Percentiles rank a stretch among this genome's conserved stretches.
These are phyloP conservation scores for Pichia sp. DNA, from an alignment of 1,139 yeast species.

Conservation along the genomic window DNA sequence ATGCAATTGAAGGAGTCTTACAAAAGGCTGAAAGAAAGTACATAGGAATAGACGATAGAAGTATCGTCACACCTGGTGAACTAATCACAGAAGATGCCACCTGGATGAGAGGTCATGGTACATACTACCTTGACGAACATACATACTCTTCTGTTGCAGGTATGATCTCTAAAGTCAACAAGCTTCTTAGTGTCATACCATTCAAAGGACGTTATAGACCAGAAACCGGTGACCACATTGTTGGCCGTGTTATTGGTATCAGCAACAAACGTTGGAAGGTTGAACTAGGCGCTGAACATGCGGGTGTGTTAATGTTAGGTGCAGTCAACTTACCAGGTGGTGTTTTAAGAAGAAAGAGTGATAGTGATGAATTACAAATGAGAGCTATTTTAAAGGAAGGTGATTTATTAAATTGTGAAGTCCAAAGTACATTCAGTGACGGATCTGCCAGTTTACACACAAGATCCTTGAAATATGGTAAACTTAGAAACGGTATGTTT, in stretches of 20 bases:
- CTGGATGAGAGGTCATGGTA: constrained; percentile 99
- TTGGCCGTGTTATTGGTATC: constrained; percentile 93
- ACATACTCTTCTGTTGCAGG: constrained; percentile 96
- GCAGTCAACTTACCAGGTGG: constrained; percentile 98
- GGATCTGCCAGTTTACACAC: constrained; percentile 96
- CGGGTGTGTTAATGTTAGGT: constrained; percentile 90
- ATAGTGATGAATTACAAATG: constrained; percentile 96
- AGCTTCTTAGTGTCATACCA: constrained; percentile 82
- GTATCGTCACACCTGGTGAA: constrained; percentile 93
- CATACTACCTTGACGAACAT: constrained; percentile 67
- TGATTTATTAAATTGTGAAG: constrained; percentile 95
- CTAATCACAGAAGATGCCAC: constrained; percentile 90
- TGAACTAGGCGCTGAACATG: constrained; percentile 91
- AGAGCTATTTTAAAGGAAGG: constrained; percentile 93
- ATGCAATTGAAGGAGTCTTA: constrained; percentile 19
- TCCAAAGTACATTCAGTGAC: constrained; percentile 83
- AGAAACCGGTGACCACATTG: constrained; percentile 94
- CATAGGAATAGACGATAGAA: constrained; percentile 10
- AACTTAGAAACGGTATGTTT: constrained; percentile 87
- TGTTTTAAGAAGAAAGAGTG: constrained; percentile 87
- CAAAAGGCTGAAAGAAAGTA: constrained; percentile 14
- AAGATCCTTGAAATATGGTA: constrained; percentile 92
- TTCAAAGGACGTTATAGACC: constrained; percentile 86
- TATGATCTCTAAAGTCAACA: constrained; percentile 78
- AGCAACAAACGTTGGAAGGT: constrained; percentile 96